Base-by-base conservation (phyloP, 352 stramenopile genomes). In the Globisporangium apiculatum region DNA sequence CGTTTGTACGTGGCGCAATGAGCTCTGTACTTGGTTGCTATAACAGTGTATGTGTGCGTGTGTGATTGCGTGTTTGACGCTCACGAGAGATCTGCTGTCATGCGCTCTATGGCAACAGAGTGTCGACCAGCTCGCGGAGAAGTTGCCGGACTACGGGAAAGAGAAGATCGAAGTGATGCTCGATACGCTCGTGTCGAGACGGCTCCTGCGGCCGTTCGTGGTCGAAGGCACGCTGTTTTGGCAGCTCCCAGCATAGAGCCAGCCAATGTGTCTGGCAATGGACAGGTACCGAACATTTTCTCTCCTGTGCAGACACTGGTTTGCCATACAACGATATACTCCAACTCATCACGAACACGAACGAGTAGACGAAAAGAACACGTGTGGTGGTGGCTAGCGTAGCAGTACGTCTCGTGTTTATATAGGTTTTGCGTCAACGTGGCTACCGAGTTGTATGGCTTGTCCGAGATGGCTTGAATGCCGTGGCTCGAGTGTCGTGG, bases 161-260 rank as follows among this genome's bases (percentile, higher is more conserved):
- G 71, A 85, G 55, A 84, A 81, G 46, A 82, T 94, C 42, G 80
- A 90, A 69, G 79, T 92, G 24, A 51, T 94, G 47, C 61, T 94
- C 11, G 84, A 94, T 48, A 82, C 70, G 50, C 64, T 94, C 15
- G 84, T 94, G 35, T 94, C 84, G 2, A 61, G 81, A 38, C 69
- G 81, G 10, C 60, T 94, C 2, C 60, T 94, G 54, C 84, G 84
- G 36, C 82, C 84, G 40, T 94, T 94, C 62, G 81, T 84, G 7
- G 80, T 94, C 10, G 82, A 90, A 75, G 84, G 84, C 42, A 86
- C 75, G 31, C 91, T 94, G 81, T 92, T 89, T 58, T 94, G 84
- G 84, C 82, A 94, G 67, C 65, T 77, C 7, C 66, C 73, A 36
- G 50, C 68, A n/a, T 81, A 72, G 15, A 31, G 24, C 24, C 24